These are phyloP conservation scores for Brassica nigra DNA, from an alignment of 345 rosid species.

Conservation along the genomic window DNA sequence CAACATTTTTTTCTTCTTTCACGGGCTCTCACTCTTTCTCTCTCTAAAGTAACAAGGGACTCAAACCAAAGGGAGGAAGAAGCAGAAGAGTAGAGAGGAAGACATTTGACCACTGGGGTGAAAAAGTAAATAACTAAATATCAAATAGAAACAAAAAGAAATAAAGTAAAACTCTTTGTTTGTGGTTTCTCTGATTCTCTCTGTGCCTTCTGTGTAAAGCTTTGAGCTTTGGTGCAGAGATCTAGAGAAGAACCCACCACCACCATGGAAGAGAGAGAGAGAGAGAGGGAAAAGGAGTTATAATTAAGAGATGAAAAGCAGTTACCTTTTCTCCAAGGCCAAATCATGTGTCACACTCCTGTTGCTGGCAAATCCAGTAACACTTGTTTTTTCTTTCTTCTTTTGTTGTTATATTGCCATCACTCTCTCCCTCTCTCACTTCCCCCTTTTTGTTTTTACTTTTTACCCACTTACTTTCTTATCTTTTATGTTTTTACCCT, in stretches of 20 bases:
- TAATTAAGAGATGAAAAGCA: constrained; percentile 49
- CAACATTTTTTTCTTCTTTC: constrained; percentile 32
- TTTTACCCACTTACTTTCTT: constrained; percentile 13
- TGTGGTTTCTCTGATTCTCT: constrained; percentile 45
- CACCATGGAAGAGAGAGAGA: constrained; percentile 37
- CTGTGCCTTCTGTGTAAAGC: constrained; percentile 48
- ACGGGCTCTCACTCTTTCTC: constrained; percentile 38
- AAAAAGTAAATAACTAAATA: constrained; percentile 31
- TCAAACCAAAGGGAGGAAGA: constrained; percentile 24
- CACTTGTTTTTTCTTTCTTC: constrained; percentile 41
- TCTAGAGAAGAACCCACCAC: constrained; percentile 41
- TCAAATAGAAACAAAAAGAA: constrained; percentile 34
- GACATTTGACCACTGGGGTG: constrained; percentile 34
- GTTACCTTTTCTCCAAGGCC: constrained; percentile 46
- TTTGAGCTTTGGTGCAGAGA: constrained; percentile 49
- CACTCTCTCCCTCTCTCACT: background rate
- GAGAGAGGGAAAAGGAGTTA: constrained; percentile 36
- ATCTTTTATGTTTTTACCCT: constrained; percentile 21
- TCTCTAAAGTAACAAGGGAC: constrained; percentile 9
- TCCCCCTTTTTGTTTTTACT: background rate
- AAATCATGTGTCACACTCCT: constrained; percentile 62
- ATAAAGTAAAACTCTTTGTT: constrained; percentile 27
- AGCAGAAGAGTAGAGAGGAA: constrained; percentile 31
- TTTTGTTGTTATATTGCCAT: constrained; percentile 18
- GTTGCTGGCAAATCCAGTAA: constrained; percentile 47